Conservation (phyloP, 768 basidiomycete species). For the Crassisporium funariophilum region DNA sequence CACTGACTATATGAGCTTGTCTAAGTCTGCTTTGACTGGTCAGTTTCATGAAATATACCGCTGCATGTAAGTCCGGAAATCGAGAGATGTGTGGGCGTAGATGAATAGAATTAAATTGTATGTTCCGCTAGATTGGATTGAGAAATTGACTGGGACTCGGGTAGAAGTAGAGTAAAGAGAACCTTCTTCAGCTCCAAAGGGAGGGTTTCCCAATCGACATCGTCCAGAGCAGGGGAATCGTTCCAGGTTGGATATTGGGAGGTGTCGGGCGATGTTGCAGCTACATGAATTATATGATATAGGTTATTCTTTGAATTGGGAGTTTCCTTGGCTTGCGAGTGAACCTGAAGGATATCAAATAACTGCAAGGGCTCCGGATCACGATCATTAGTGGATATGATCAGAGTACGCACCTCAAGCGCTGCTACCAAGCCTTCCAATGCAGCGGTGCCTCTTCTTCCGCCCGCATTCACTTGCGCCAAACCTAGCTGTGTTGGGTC, state of each 20-base stretch:
- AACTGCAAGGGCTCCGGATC: conserved; percentile 28
- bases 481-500: conserved; percentile 52
- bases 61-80: conserved; percentile 52
- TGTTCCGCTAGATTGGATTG: conserved; percentile 49
- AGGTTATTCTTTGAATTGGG: conserved; percentile 22
- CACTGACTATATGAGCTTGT: conserved; percentile 11
- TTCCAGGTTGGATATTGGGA: conserved; percentile 61
- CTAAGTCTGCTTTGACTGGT: neutral
- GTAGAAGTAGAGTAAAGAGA: neutral
- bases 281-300: conserved; percentile 62
- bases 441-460: conserved; percentile 59
- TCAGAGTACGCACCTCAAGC: conserved; percentile 52
- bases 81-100: conserved; percentile 44
- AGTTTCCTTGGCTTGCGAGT: conserved; percentile 18
- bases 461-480: conserved; percentile 54
- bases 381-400: neutral
- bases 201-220: conserved; percentile 59
- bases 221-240: conserved; percentile 45
- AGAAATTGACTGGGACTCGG: neutral
- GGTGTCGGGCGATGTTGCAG: conserved; percentile 56
- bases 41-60: conserved; percentile 33
- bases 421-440: conserved; percentile 73
- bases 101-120: conserved; percentile 55
- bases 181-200: conserved; percentile 67
- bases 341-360: conserved; percentile 41